Conservation (phyloP, 1,284 basidiomycete genomes). For the Volvariella surrecta region DNA sequence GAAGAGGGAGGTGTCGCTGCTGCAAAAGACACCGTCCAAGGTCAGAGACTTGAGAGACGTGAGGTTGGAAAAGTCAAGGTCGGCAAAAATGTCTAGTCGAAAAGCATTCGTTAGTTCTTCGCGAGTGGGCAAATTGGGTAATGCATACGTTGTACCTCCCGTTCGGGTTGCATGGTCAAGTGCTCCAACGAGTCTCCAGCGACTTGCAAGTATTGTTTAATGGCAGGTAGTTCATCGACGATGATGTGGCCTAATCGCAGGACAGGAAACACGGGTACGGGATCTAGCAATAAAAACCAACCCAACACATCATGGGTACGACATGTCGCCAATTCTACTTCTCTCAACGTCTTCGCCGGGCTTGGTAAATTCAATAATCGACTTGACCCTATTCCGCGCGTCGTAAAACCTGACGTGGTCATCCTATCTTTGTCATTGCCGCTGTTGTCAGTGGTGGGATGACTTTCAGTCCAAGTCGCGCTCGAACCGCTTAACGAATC, state of each 20-base stretch:
- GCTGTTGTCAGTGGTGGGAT: background rate
- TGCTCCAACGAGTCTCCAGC: background rate
- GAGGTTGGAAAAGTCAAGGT: too few species aligned
- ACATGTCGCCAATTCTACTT: background rate
- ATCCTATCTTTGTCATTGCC: too few species aligned
- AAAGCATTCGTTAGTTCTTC: too few species aligned
- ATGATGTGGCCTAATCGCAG: slow-evolving; percentile 1
- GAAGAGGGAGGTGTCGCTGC: too few species aligned
- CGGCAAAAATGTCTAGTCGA: too few species aligned
- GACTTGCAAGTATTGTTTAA: background rate
- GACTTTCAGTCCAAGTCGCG: background rate
- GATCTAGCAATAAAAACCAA: background rate
- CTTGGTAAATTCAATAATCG: background rate
- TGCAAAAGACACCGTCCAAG: too few species aligned
- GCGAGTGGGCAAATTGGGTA: too few species aligned
- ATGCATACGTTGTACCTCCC: background rate
- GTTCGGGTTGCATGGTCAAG: background rate
- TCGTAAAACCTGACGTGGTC: too few species aligned
- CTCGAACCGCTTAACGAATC: too few species aligned
- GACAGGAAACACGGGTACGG: background rate
- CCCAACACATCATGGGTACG: background rate
- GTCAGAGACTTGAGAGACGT: too few species aligned
- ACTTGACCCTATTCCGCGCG: too few species aligned
- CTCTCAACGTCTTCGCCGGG: background rate
- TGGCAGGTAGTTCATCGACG: background rate